Evolutionary conservation across 2,329 filamentous ascomycete genomes (phyloP).

Genomic region (Microsporum ferrugineum): DNA sequence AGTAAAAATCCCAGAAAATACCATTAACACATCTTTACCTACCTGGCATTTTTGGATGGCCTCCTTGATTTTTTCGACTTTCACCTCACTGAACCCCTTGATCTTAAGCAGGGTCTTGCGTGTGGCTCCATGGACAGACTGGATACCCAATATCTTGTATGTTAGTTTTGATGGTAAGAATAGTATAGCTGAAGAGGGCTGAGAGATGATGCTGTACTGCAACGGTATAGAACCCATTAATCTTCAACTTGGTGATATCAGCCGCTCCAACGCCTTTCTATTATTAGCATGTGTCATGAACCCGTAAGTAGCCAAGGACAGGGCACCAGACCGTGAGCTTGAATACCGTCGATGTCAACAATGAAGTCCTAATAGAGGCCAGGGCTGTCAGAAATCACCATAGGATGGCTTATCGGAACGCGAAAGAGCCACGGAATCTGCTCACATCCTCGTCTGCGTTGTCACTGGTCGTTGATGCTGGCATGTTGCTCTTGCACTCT

Average conservation of each 20-base stretch:
- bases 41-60: slow-evolving; percentile 52
- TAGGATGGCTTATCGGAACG: not conserved
- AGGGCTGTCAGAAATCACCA: not conserved
- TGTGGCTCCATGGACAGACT: slow-evolving; percentile 51
- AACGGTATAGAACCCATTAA: slow-evolving; percentile 52
- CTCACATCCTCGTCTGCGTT: slow-evolving; percentile 37
- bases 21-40: slow-evolving; percentile 4
- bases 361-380: slow-evolving; percentile 43
- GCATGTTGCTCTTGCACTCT: slow-evolving; percentile 28
- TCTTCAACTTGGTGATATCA: slow-evolving; percentile 55
- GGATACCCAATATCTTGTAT: not conserved
- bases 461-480: slow-evolving; percentile 43
- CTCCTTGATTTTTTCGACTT: slow-evolving; percentile 61
- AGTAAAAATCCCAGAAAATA: not conserved
- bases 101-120: slow-evolving; percentile 52
- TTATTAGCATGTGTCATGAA: not conserved
- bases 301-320: not conserved
- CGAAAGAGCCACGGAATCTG: not conserved
- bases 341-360: slow-evolving; percentile 55
- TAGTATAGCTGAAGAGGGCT: not conserved
- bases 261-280: slow-evolving; percentile 48
- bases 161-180: not conserved
- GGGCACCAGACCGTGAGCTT: slow-evolving; percentile 44
- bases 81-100: slow-evolving; percentile 58
- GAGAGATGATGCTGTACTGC: slow-evolving; percentile 34